Percentiles rank a stretch among this genome's conserved stretches.
phyloP scores from a whole-genome alignment of 164 flowering plant genomes.

The Macadamia integrifolia region DNA sequence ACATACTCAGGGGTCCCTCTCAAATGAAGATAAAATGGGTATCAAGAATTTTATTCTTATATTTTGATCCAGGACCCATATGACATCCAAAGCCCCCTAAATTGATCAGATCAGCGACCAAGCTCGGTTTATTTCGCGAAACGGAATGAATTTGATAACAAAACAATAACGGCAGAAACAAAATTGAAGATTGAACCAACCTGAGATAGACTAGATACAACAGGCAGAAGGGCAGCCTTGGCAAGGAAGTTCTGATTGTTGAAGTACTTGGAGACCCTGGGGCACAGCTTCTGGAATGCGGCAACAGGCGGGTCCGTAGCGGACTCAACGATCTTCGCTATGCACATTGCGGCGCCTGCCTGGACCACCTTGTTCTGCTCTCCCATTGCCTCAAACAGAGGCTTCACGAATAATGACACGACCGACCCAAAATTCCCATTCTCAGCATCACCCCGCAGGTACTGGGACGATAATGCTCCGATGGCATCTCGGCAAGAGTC shows the following conservation, averaged over 20 bases:
- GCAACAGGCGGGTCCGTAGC: constrained; percentile 46
- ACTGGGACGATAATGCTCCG: constrained; percentile 51
- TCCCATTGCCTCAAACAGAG: constrained; percentile 84
- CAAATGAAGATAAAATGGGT: background rate
- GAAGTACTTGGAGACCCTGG: constrained; percentile 69
- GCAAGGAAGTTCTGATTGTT: constrained; percentile 61
- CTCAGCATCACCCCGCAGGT: constrained; percentile 34
- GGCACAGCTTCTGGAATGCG: constrained; percentile 76
- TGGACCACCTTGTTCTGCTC: constrained; percentile 84
- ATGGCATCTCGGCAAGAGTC: constrained; percentile 76
- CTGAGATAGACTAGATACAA: constrained; percentile 73
- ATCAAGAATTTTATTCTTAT: background rate
- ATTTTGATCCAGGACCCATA: background rate
- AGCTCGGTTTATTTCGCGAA: background rate
- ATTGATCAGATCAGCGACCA: background rate
- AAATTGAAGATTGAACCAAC: constrained; percentile 24
- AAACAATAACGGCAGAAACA: background rate
- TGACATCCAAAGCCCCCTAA: background rate
- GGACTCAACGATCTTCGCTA: constrained; percentile 82
- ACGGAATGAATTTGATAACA: background rate
- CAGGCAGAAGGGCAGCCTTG: constrained; percentile 67
- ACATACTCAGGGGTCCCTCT: background rate
- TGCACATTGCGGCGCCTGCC: constrained; percentile 73
- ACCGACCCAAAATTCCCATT: constrained; percentile 33
- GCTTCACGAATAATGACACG: constrained; percentile 71